Conservation (phyloP, 306 rosid genomes). For the Erythrophleum fordii region DNA sequence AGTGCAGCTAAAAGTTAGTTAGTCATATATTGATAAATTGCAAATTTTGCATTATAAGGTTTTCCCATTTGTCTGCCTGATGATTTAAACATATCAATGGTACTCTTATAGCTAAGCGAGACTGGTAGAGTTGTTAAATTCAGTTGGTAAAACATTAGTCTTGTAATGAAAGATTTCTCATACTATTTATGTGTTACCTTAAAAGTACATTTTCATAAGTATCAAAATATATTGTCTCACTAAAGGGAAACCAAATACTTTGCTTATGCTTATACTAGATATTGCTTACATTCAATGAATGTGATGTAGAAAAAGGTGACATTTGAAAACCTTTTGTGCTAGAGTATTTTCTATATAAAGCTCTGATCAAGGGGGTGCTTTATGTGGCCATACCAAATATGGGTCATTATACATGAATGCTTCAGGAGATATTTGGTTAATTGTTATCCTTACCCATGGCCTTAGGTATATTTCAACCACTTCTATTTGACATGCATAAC, state of each 20-base stretch:
- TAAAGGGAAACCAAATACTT: slow-evolving; percentile 4
- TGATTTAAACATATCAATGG: too few relatives aligned
- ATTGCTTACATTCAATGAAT: not conserved
- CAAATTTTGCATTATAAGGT: not conserved
- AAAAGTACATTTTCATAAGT: not conserved
- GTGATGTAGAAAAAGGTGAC: not conserved
- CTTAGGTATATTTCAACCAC: not conserved
- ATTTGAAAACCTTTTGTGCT: not conserved
- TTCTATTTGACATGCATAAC: not conserved
- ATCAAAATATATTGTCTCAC: slow-evolving; percentile 8
- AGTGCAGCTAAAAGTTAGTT: not conserved
- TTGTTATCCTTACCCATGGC: not conserved
- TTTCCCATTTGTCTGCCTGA: not conserved
- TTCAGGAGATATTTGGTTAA: not conserved
- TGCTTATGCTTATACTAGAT: not conserved
- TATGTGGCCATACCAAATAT: not conserved
- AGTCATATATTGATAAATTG: not conserved
- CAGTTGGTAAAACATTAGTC: too few relatives aligned
- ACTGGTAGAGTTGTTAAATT: too few relatives aligned
- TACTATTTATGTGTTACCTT: slow-evolving; percentile 22
- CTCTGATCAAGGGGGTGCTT: not conserved
- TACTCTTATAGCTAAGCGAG: too few relatives aligned
- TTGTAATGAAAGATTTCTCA: slow-evolving; percentile 36
- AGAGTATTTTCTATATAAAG: not conserved
- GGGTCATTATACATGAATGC: not conserved